Conservation (phyloP, 371 early-diverging fungal species). For the Umbelopsis sp. region DNA sequence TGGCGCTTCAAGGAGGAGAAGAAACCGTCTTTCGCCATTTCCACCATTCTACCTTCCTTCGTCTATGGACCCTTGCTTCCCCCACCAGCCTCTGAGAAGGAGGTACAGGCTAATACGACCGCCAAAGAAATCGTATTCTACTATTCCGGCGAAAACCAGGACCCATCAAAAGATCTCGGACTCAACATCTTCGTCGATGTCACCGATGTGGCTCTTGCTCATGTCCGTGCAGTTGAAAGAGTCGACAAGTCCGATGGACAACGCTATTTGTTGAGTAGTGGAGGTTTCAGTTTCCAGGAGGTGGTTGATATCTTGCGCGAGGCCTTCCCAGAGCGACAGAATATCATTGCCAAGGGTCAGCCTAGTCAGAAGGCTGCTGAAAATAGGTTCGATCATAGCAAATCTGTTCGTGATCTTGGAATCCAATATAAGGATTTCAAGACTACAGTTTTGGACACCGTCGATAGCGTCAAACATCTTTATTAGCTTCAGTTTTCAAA, state of each 20-base stretch:
- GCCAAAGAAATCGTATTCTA: not conserved
- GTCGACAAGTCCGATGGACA: not conserved
- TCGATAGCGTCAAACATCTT: not conserved
- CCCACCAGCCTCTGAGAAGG: not conserved
- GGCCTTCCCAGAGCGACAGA: not conserved
- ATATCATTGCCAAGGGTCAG: slow-evolving; percentile 6
- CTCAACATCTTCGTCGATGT: not conserved
- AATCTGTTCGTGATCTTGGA: not conserved
- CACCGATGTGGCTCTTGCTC: slow-evolving; percentile 1
- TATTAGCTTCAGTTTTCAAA: not conserved
- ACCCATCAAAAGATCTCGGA: not conserved
- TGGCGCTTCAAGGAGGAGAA: not conserved
- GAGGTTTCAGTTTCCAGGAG: not conserved
- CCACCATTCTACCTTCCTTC: not conserved
- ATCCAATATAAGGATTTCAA: not conserved
- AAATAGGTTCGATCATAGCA: not conserved
- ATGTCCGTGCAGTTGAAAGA: not conserved
- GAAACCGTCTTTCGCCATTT: not conserved
- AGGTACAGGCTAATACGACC: not conserved
- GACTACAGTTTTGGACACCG: not conserved
- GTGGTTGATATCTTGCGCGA: slow-evolving; percentile 11
- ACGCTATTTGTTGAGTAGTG: not conserved
- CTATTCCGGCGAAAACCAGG: not conserved
- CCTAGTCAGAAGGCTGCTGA: not conserved
- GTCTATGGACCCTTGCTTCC: not conserved